These are phyloP conservation scores for Arabidopsis hybrid DNA, from an alignment of 441 rosid species.

Conservation along the genomic window DNA sequence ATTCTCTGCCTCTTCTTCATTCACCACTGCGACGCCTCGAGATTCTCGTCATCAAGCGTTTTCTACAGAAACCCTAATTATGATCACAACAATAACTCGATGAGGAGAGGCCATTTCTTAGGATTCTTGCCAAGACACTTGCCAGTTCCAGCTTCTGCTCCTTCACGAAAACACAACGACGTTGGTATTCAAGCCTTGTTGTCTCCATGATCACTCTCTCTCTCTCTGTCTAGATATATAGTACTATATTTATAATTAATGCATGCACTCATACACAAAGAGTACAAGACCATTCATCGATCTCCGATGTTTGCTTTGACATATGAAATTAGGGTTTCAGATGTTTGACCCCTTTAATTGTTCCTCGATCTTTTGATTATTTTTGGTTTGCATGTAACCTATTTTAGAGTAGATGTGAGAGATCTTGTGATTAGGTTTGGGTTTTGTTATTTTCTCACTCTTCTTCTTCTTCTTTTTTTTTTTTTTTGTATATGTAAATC, in stretches of 20 bases:
- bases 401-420: conserved; percentile 24
- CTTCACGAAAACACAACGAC: conserved; percentile 86
- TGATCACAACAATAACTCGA: conserved; percentile 34
- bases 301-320: conserved; percentile 32
- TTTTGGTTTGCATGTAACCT: conserved; percentile 38
- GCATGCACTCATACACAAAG: conserved; percentile 10
- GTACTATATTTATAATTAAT: conserved; percentile 1
- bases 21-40: conserved; percentile 59
- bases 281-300: conserved; percentile 4
- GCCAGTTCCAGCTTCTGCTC: conserved; percentile 86
- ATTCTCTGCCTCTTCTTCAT: conserved; percentile 48
- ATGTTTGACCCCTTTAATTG: conserved; percentile 35
- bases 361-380: conserved; percentile 21
- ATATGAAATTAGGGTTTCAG: conserved; percentile 30
- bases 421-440: conserved; percentile 28
- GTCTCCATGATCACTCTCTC: conserved; percentile 61
- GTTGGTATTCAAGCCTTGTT: conserved; percentile 71
- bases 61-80: conserved; percentile 54
- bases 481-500: conserved; percentile 18
- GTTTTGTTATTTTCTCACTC: conserved; percentile 11
- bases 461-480: neutral
- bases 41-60: conserved; percentile 53
- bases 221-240: neutral
- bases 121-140: conserved; percentile 76
- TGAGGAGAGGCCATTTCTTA: conserved; percentile 60